Evolutionary conservation across 2,329 filamentous ascomycete species (phyloP).

Genomic region (Niveomyces coronatus): DNA sequence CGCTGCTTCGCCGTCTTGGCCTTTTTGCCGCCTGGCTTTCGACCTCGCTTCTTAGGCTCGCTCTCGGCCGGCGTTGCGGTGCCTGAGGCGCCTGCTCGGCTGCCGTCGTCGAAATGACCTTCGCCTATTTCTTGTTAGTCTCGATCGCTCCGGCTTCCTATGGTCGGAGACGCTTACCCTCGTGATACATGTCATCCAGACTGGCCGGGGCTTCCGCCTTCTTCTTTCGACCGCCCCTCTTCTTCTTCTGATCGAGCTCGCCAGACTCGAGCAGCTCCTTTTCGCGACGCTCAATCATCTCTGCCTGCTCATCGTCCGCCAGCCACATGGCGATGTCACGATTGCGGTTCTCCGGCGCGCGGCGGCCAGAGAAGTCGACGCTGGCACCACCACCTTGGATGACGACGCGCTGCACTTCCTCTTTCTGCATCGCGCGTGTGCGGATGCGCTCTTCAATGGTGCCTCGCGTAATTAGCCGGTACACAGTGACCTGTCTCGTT

Average conservation of each 20-base stretch:
- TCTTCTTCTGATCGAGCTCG: constrained; percentile 53
- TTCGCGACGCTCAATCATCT: constrained; percentile 86
- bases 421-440: constrained; percentile 93
- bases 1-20: constrained; percentile 61
- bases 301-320: constrained; percentile 91
- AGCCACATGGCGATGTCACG: constrained; percentile 99
- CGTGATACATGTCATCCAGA: constrained; percentile 97
- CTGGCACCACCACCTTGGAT: constrained; percentile 85
- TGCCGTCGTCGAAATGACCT: constrained; percentile 85
- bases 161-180: constrained; percentile 60
- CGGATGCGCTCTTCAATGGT: constrained; percentile 98
- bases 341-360: constrained; percentile 79
- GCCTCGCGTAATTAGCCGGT: constrained; percentile 89
- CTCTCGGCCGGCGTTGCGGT: constrained; percentile 70
- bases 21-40: constrained; percentile 45
- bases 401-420: constrained; percentile 95
- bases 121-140: constrained; percentile 54
- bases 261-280: constrained; percentile 73
- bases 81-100: constrained; percentile 60
- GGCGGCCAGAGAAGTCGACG: constrained; percentile 92
- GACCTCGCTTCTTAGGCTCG: constrained; percentile 39
- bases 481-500: constrained; percentile 91
- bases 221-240: constrained; percentile 49
- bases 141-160: background rate
- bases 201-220: constrained; percentile 47